These are phyloP conservation scores for Phytophthora syringae DNA, from an alignment of 352 stramenopile genomes.

Conservation along the genomic window DNA sequence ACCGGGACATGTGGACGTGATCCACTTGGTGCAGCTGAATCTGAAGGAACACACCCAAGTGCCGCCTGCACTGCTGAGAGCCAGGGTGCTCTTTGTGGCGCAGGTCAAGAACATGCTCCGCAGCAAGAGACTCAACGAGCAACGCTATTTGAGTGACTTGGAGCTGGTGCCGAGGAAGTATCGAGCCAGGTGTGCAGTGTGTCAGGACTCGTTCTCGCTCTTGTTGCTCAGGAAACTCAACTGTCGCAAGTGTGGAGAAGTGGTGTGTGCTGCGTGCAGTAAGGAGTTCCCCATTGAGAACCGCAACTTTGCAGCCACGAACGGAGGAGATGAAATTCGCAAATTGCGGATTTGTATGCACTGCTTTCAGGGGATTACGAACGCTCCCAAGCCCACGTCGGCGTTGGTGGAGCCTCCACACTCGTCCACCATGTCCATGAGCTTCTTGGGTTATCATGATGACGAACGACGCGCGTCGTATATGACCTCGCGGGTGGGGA, in stretches of 20 bases:
- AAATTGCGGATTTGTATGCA: constrained; percentile 89
- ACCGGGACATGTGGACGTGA: constrained; percentile 78
- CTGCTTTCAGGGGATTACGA: constrained; percentile 83
- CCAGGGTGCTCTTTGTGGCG: constrained; percentile 52
- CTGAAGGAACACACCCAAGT: constrained; percentile 73
- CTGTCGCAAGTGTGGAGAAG: constrained; percentile 88
- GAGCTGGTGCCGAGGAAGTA: constrained; percentile 88
- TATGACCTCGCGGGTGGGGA: constrained; percentile 47
- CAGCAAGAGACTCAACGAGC: constrained; percentile 78
- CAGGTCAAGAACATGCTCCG: constrained; percentile 72
- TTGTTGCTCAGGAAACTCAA: constrained; percentile 85
- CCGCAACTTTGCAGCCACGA: constrained; percentile 50
- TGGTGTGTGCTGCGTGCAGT: constrained; percentile 86
- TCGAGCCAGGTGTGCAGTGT: constrained; percentile 73
- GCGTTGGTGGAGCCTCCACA: constrained; percentile 57
- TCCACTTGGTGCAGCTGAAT: constrained; percentile 85
- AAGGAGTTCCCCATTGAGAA: constrained; percentile 82
- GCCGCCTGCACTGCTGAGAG: constrained; percentile 49
- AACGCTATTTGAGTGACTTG: constrained; percentile 80
- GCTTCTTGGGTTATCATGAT: constrained; percentile 73
- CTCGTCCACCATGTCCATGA: constrained; percentile 63
- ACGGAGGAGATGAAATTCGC: constrained; percentile 51
- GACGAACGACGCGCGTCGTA: constrained; percentile 67
- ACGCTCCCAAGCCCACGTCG: constrained; percentile 56
- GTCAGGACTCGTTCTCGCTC: constrained; percentile 85